Conservation (phyloP, 1,139 yeast genomes). For the Hansenula sp. region DNA sequence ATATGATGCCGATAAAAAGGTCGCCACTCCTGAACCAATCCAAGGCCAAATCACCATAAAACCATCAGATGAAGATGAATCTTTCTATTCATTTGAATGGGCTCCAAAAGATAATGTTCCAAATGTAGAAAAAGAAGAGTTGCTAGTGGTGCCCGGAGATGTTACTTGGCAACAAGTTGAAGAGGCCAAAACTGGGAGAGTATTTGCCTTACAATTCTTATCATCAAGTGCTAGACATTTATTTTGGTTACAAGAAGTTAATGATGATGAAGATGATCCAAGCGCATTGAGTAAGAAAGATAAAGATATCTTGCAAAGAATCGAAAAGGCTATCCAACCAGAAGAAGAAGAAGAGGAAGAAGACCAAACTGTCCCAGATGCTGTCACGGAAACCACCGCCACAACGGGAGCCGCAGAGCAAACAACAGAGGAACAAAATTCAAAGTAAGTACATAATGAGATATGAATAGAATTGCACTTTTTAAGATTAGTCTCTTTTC, state of each 20-base stretch:
- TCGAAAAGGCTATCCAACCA: conserved; percentile 51
- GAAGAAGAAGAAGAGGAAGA: conserved; percentile 32
- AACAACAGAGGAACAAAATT: conserved; percentile 6
- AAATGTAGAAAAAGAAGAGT: conserved; percentile 54
- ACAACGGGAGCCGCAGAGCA: conserved; percentile 15
- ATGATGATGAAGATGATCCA: conserved; percentile 49
- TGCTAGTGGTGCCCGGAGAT: conserved; percentile 89
- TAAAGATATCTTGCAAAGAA: conserved; percentile 44
- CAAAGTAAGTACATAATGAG: conserved; percentile 13
- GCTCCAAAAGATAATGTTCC: conserved; percentile 42
- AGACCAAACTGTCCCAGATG: conserved; percentile 20
- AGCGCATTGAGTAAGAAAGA: conserved; percentile 63
- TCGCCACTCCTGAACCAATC: conserved; percentile 72
- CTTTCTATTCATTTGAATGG: conserved; percentile 60
- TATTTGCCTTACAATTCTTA: conserved; percentile 75
- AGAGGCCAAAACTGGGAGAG: conserved; percentile 80
- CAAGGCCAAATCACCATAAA: conserved; percentile 71
- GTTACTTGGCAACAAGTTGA: conserved; percentile 75
- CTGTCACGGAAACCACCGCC: conserved; percentile 12
- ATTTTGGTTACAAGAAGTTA: conserved; percentile 92
- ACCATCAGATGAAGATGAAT: conserved; percentile 42
- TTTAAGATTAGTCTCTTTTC: not conserved
- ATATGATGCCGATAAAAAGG: conserved; percentile 63
- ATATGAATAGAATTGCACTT: not conserved
- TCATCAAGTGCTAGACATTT: conserved; percentile 82